Evolutionary conservation across 2,329 filamentous ascomycete species (phyloP).

Genomic region (Hawksworthiomyces lignivorus): DNA sequence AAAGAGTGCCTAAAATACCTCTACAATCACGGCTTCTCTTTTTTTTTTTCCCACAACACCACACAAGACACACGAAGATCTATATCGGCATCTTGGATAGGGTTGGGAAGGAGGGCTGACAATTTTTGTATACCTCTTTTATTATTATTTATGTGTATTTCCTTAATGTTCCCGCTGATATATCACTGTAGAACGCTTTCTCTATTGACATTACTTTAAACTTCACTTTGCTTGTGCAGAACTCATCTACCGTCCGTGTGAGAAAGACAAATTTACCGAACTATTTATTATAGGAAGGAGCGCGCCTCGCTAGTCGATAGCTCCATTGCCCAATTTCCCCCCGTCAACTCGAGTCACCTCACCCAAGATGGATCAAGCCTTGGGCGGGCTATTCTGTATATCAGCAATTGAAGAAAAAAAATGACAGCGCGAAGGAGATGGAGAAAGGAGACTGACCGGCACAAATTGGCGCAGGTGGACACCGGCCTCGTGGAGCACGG

Average conservation of each 20-base stretch:
- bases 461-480: constrained; percentile 82
- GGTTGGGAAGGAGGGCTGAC: constrained; percentile 7
- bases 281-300: no score
- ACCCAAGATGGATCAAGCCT: constrained; percentile 55
- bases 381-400: constrained; percentile 46
- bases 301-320: no score
- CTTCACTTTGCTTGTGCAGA: no score
- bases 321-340: no score
- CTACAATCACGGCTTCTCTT: background rate
- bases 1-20: no score
- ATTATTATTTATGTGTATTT: constrained; percentile 9
- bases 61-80: constrained; percentile 1
- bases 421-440: background rate
- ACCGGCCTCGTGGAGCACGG: constrained; percentile 75
- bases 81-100: background rate
- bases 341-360: no score
- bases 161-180: constrained; percentile 15
- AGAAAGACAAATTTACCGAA: no score
- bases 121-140: constrained; percentile 14
- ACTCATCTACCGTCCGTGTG: no score
- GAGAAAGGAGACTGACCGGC: constrained; percentile 44
- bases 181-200: constrained; percentile 16
- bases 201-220: constrained; percentile 1
- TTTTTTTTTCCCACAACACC: background rate
- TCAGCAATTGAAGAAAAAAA: background rate